A percentile compares a stretch with the other conserved stretches of the same genome.
phyloP scores from a whole-genome alignment of 2,329 filamentous ascomycete genomes.

The Magnaporthales sp. region DNA sequence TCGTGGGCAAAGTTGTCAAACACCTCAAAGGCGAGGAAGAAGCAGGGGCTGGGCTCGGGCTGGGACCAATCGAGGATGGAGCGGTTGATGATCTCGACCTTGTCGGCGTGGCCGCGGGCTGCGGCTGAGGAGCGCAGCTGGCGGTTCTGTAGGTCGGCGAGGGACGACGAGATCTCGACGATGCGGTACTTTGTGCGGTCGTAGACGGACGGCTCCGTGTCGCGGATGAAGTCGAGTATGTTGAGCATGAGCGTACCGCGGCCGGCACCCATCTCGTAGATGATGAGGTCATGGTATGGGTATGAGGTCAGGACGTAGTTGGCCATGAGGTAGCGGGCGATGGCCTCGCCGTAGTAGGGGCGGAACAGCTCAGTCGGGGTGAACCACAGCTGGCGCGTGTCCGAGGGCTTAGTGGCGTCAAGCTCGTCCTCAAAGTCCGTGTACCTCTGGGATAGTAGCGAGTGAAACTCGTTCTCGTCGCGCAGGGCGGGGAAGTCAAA shows the following conservation, averaged over 20 bases:
- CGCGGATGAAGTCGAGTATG: slow-evolving; percentile 91
- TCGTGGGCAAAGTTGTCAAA: slow-evolving; percentile 99
- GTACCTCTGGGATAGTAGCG: slow-evolving; percentile 69
- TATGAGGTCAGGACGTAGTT: slow-evolving; percentile 94
- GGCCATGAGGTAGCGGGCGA: slow-evolving; percentile 89
- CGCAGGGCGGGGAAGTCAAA: slow-evolving; percentile 78
- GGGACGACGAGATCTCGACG: slow-evolving; percentile 83
- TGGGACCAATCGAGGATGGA: slow-evolving; percentile 92
- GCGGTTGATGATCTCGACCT: slow-evolving; percentile 89
- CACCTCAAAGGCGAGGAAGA: slow-evolving; percentile 95
- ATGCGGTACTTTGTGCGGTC: slow-evolving; percentile 88
- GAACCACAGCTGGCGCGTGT: slow-evolving; percentile 90
- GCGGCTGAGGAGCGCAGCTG: slow-evolving; percentile 44
- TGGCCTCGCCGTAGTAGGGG: slow-evolving; percentile 92
- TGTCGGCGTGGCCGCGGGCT: slow-evolving; percentile 66
- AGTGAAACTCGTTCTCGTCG: slow-evolving; percentile 81
- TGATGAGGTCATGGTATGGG: slow-evolving; percentile 92
- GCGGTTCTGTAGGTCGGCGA: slow-evolving; percentile 69
- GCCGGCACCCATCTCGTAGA: slow-evolving; percentile 98
- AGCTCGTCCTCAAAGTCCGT: slow-evolving; percentile 83
- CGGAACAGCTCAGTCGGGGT: slow-evolving; percentile 96
- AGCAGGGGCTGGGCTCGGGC: slow-evolving; percentile 86
- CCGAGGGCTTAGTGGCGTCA: slow-evolving; percentile 62
- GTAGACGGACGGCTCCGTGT: slow-evolving; percentile 84
- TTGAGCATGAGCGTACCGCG: slow-evolving; percentile 98